Base-by-base conservation (phyloP, 768 basidiomycete genomes). In the Hericium erinaceus region DNA sequence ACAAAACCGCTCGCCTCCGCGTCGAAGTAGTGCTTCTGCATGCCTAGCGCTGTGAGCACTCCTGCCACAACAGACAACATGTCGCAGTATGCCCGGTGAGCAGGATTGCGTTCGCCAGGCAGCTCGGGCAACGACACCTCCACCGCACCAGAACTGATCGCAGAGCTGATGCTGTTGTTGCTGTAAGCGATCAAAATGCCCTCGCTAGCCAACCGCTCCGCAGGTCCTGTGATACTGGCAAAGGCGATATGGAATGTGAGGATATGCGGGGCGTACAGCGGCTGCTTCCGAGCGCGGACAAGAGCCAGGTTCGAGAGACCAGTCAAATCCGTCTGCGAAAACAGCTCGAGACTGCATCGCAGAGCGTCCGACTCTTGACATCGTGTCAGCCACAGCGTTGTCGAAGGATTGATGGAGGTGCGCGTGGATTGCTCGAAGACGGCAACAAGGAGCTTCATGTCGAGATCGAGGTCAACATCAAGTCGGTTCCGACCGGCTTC, bases 171-270 rank as follows among this genome's bases (percentile, higher is more conserved):
- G 50, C 78, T 79, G 67, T 89, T 94, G 64, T 88, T 89, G 66
- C 84, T 86, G 67, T 95, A 94, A 0, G 92, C 88, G 0, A 84
- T 72, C 18, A 95, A 72, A 1, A 92, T 75, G 37, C 92, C 92
- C 61, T 89, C 90, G 62, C 85, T 84, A 4, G 92, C 92, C 24
- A 97, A 80, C 58, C 88, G 75, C 68, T 95, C 93, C 0, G 94
- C 92, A 0, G 90, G 85, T 1, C 81, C 77, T 0, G 85, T 81
- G 55, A 89, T 78, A 58, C 82, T 82, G 15, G 88, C 90, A 18
- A 97, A 72, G 0, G 89, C 82, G 75, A 93, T 87, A 66, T 95
- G 92, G 74, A 97, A 90, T 33, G 86, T 74, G 55, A 97, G 80
- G 57, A 95, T 74, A 64, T 90, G 87, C 0, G 87, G 83, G 0